Conservation (phyloP, 1,284 basidiomycete species). For the Ustilago loliicola region DNA sequence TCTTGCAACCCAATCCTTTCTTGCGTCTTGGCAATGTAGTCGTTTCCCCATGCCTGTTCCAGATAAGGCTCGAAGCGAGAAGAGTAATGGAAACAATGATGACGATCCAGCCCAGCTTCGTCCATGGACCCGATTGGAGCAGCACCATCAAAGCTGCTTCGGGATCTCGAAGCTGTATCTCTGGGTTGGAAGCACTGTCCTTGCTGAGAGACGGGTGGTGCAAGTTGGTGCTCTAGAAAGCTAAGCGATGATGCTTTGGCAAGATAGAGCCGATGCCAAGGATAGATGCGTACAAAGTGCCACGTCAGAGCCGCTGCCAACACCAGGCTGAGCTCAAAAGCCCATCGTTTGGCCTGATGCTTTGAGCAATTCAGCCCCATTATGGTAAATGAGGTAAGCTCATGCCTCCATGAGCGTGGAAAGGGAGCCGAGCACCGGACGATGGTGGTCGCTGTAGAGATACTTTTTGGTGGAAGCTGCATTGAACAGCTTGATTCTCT, state of each 20-base stretch:
- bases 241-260: not conserved
- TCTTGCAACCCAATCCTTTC: constrained; percentile 8
- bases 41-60: constrained; percentile 14
- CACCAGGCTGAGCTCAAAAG: not conserved
- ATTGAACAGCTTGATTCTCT: not conserved
- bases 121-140: constrained; percentile 13
- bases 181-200: not conserved
- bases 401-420: not conserved
- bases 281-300: constrained; percentile 12
- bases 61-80: constrained; percentile 20
- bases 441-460: not conserved
- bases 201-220: not conserved
- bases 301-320: not conserved
- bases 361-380: not conserved
- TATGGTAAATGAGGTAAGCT: not conserved
- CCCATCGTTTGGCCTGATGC: constrained; percentile 6
- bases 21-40: constrained; percentile 19
- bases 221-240: not conserved
- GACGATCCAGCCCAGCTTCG: not conserved
- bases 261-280: constrained; percentile 9
- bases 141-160: not conserved
- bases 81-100: constrained; percentile 21
- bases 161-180: not conserved
- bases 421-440: not conserved
- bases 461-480: not conserved